These are phyloP conservation scores for Gymnopilus dilepis DNA, from an alignment of 768 basidiomycete species.

Conservation along the genomic window DNA sequence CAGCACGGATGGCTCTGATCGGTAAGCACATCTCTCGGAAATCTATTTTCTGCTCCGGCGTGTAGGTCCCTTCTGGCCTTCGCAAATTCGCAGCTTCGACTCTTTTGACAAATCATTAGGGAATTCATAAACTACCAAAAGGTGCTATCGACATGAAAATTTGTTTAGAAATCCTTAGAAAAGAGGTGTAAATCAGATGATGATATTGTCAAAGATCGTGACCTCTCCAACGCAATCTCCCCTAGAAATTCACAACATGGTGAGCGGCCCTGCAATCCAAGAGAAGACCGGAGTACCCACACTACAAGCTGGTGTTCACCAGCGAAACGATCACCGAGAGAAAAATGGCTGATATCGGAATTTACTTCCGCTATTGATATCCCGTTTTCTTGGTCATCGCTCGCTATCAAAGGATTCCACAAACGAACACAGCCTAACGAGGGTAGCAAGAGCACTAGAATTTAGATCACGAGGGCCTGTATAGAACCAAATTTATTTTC, in stretches of 20 bases:
- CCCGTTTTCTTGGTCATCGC: slow-evolving; percentile 46
- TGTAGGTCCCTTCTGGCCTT: too few species aligned
- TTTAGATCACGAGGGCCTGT: not conserved
- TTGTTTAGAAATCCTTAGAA: not conserved
- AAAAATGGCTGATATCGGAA: slow-evolving; percentile 64
- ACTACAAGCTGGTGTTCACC: slow-evolving; percentile 64
- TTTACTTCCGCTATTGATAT: slow-evolving; percentile 54
- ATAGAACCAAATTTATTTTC: slow-evolving; percentile 17
- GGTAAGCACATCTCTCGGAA: slow-evolving; percentile 6
- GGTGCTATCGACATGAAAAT: not conserved
- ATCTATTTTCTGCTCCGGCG: slow-evolving; percentile 5
- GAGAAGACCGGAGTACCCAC: slow-evolving; percentile 43
- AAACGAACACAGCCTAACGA: slow-evolving; percentile 67
- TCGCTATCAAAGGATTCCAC: slow-evolving; percentile 62
- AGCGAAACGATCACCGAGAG: slow-evolving; percentile 56
- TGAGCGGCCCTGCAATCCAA: not conserved
- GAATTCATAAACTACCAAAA: not conserved
- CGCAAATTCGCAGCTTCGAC: too few species aligned
- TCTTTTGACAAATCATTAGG: too few species aligned
- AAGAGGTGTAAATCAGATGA: slow-evolving; percentile 16
- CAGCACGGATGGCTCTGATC: slow-evolving; percentile 14
- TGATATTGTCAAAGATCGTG: slow-evolving; percentile 44
- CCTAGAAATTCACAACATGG: slow-evolving; percentile 35
- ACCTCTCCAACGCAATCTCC: slow-evolving; percentile 57
- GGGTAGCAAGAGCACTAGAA: not conserved